Percentiles rank a stretch among this genome's conserved stretches.
These are phyloP conservation scores for Limonium bicolor DNA, from an alignment of 148 eudicot species.

Conservation along the genomic window DNA sequence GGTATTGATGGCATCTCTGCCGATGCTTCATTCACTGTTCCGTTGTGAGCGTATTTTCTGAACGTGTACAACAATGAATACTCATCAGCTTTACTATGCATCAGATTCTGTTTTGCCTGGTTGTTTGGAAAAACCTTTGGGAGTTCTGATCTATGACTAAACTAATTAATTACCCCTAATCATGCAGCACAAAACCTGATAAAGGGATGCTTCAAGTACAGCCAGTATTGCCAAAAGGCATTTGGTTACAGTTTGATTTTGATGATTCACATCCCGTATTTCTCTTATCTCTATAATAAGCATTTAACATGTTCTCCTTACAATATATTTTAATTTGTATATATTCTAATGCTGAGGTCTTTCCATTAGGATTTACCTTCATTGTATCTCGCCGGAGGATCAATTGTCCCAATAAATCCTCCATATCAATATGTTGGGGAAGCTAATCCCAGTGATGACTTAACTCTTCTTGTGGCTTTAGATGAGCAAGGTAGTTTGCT, in stretches of 20 bases:
- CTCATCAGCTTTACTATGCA: no score
- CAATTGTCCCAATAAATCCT: constrained; percentile 67
- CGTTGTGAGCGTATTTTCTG: no score
- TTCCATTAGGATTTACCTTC: constrained; percentile 69
- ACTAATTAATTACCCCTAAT: no score
- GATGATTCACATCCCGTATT: constrained; percentile 92
- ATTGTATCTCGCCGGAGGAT: constrained; percentile 76
- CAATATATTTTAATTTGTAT: not conserved
- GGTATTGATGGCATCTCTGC: no score
- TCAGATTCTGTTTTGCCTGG: no score
- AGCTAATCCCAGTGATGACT: constrained; percentile 65
- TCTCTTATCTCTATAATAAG: not conserved
- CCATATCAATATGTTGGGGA: constrained; percentile 73
- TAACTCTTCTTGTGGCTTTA: constrained; percentile 68
- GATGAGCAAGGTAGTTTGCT: constrained; percentile 67
- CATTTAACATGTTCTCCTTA: not conserved
- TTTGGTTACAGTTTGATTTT: constrained; percentile 88
- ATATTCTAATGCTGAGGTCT: not conserved
- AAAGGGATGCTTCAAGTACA: constrained; percentile 40
- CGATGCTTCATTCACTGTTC: no score
- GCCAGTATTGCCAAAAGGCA: constrained; percentile 62
- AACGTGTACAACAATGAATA: no score
- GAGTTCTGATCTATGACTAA: no score
- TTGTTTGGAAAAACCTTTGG: no score
- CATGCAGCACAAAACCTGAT: constrained; percentile 46